Evolutionary conservation across 352 stramenopile species (phyloP), one percentile per base, ranked within the genome.

Genomic region (Thalassiosira pacifica): DNA sequence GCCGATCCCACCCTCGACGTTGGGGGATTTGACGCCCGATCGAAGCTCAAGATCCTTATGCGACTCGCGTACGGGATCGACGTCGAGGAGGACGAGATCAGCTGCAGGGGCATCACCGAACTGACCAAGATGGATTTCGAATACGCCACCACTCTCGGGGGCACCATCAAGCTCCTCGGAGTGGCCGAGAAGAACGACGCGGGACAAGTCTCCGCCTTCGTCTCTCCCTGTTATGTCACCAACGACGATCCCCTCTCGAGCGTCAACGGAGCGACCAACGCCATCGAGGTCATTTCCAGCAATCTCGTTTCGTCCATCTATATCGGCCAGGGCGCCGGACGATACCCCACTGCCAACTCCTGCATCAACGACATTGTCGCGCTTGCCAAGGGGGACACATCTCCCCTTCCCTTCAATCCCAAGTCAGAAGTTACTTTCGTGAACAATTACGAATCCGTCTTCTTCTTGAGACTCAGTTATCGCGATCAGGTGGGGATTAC

Each of bases 1-100:
- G 97, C 97, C 16, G 98, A 99, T 89, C 97, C 97, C 19, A 99
- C 97, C 42, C 95, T 98, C 22, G 97, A 99, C 90, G 97, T 99
- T 18, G 97, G 98, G 81, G 97, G 97, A 53, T 98, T 97, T 85
- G 97, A 99, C 88, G 97, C 98, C 42, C 95, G 97, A 86, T 97
- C 96, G 24, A 99, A 99, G 90, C 89, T 95, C 53, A 90, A 90
- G 71, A 95, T 95, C 79, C 84, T 95, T 53, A 93, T 95, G 80
- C 73, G 92, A 78, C 85, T 95, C 42, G 92, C 89, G 2, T 95
- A 91, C 60, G 92, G 92, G 24, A 86, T 95, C 48, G 88, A 94
- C 76, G 90, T 95, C 9, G 81, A 90, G 9, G 92, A 95, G 68
- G 80, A 93, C 34, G 80, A 92, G 37, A 95, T 95, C 70, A 79